Evolutionary conservation across 2,329 filamentous ascomycete genomes (phyloP).

Genomic region (Catunica adiposa): DNA sequence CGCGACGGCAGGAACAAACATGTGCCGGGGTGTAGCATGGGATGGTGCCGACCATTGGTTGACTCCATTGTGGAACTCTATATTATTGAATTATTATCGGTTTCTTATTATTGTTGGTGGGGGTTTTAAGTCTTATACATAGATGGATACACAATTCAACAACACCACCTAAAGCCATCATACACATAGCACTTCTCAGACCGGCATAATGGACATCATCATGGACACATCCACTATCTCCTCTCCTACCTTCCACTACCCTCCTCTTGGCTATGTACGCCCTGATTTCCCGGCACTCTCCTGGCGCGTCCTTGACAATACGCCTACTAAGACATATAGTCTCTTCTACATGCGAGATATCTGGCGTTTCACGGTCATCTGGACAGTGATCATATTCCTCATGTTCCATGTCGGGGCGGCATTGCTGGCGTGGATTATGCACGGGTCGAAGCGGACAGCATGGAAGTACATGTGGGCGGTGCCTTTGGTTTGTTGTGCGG

Average conservation of each 20-base stretch:
- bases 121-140: no score
- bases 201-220: conserved; percentile 17
- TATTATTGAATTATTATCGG: not conserved
- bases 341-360: conserved; percentile 64
- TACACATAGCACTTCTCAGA: not conserved
- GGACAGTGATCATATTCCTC: conserved; percentile 68
- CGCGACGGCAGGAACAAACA: not conserved
- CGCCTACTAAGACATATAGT: conserved; percentile 30
- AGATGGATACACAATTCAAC: no score
- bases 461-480: conserved; percentile 54
- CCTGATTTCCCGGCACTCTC: conserved; percentile 71
- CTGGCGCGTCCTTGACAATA: conserved; percentile 41
- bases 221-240: conserved; percentile 12
- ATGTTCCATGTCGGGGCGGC: conserved; percentile 59
- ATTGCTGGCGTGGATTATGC: conserved; percentile 54
- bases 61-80: not conserved
- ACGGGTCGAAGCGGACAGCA: conserved; percentile 40
- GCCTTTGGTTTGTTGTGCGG: conserved; percentile 51
- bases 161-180: not conserved
- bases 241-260: conserved; percentile 17
- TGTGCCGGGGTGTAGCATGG: not conserved
- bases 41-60: no score
- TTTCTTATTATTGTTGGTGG: no score
- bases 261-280: conserved; percentile 39
- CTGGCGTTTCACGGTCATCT: conserved; percentile 74